Percentiles rank a stretch among this genome's conserved stretches.
phyloP scores from a whole-genome alignment of 2,329 filamentous ascomycete genomes.

The Aspergillus quadrilineatus region DNA sequence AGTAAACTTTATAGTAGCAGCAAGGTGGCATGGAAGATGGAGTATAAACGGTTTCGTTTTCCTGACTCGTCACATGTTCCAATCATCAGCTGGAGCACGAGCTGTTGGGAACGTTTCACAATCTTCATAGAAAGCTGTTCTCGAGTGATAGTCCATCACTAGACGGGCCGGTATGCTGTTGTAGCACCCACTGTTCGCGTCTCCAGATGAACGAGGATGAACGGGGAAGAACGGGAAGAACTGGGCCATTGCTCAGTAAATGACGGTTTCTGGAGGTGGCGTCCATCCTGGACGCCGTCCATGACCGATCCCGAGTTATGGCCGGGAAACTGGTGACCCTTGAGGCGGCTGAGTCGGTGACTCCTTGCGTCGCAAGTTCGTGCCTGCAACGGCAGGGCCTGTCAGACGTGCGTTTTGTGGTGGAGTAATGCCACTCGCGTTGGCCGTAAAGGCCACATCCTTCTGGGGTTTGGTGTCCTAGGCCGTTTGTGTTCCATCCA shows the following conservation, averaged over 20 bases:
- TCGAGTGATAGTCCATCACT: neutral
- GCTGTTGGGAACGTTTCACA: constrained; percentile 7
- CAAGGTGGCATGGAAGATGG: neutral
- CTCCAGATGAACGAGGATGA: neutral
- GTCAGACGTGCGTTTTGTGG: neutral
- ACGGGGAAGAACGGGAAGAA: too few species aligned
- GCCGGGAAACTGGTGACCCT: neutral
- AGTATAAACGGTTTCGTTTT: neutral
- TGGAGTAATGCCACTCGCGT: constrained; percentile 8
- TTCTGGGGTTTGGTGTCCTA: constrained; percentile 9
- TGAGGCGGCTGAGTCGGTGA: constrained; percentile 5
- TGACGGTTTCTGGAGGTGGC: neutral
- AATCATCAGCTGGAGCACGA: constrained; percentile 5
- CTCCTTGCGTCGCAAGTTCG: constrained; percentile 8
- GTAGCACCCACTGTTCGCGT: neutral
- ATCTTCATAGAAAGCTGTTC: constrained; percentile 1
- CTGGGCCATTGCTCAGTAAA: too few species aligned
- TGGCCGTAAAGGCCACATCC: constrained; percentile 3
- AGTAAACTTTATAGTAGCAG: neutral
- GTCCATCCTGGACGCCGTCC: neutral
- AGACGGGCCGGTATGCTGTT: neutral
- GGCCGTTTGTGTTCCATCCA: constrained; percentile 1
- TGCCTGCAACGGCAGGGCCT: neutral
- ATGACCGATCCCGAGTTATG: neutral
- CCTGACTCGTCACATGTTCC: constrained; percentile 8